These are phyloP conservation scores for Apostasia ramifera DNA, from an alignment of 106 monocot species.

Conservation along the genomic window DNA sequence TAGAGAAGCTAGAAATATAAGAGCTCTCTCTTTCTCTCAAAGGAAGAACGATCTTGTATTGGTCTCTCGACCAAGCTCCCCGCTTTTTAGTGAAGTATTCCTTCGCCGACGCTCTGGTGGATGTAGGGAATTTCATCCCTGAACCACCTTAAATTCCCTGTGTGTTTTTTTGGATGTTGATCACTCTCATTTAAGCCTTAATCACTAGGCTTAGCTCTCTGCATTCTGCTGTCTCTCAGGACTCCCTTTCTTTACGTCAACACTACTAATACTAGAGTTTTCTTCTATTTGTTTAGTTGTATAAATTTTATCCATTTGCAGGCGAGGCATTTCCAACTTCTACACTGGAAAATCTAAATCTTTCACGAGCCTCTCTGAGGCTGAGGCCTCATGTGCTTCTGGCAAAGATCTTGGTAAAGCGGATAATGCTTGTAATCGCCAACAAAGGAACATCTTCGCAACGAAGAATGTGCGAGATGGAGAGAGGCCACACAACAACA, in stretches of 20 bases:
- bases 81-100: no score
- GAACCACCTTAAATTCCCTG: no score
- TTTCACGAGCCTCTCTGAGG: slow-evolving; percentile 43
- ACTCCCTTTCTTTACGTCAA: no score
- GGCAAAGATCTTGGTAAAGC: slow-evolving; percentile 51
- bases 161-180: neutral
- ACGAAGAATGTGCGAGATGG: slow-evolving; percentile 24
- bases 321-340: slow-evolving; percentile 65
- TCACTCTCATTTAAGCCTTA: neutral
- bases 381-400: slow-evolving; percentile 19
- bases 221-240: neutral
- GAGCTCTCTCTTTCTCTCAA: no score
- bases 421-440: slow-evolving; percentile 51
- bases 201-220: neutral
- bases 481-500: slow-evolving; percentile 6
- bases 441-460: slow-evolving; percentile 49
- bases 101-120: no score
- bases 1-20: no score
- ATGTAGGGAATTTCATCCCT: no score
- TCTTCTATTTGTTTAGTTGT: neutral
- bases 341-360: slow-evolving; percentile 74
- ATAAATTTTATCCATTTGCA: slow-evolving; percentile 10
- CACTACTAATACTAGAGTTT: neutral
- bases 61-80: no score
- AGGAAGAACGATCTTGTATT: no score